Evolutionary conservation across 345 rosid genomes (phyloP), one percentile per base, ranked within the genome.

Genomic region (Citrus sp.): DNA sequence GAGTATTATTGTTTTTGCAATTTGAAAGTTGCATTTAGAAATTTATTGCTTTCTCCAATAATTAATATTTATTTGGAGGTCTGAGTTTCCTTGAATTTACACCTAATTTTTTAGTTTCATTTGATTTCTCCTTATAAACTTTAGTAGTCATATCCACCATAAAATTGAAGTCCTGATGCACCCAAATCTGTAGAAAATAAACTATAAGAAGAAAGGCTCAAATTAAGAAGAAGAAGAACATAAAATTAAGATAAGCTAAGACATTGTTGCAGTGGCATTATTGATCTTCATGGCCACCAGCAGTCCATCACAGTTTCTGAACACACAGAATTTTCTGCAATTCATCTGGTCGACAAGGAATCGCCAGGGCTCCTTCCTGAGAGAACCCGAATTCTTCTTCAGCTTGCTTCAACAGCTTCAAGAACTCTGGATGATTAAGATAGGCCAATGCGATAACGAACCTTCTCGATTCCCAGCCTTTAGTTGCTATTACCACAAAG

Each of bases 401-500:
- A 1, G 83, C 85, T 34, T 78, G 78, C 81, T 84, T 79, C 27
- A 87, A 46, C 80, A 84, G 42, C 58, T 65, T 84, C 59, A 78
- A 49, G 73, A 84, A 82, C 72, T 74, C 78, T 10, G 84, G 83
- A 72, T 84, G 71, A 35, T 71, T 42, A 21, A 84, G 85, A 76
- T 67, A 82, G 24, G 71, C 77, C 77, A 86, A 30, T 59, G 78
- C 66, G 40, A 78, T 77, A 0, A 75, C 8, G 16, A 86, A 80
- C 83, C 86, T 87, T 78, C 77, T 65, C 5, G 80, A 77, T 49
- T 77, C 70, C 81, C 85, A 73, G 19, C 83, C 80, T 32, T 73
- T 61, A 0, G 72, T 76, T 8, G 90, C 93, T 69, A 87, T 73
- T 55, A 90, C 89, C 28, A 85, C 87, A 32, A 90, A 84, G 77